Base-by-base conservation (phyloP, 805 yeast genomes). In the Candida sanyiensis region DNA sequence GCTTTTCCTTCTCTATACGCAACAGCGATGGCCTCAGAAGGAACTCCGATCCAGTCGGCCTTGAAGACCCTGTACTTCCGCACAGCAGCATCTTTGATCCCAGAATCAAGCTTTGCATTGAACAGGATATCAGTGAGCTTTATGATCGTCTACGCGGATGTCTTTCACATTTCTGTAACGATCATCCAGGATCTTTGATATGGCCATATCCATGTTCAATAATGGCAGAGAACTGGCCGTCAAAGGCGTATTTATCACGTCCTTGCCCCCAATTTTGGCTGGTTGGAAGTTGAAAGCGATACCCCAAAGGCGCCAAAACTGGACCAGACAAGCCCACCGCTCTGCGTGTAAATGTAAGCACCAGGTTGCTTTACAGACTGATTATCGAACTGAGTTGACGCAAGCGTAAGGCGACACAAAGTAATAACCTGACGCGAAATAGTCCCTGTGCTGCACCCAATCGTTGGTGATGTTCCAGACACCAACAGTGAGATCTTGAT, bases 251-350 rank as follows among this genome's bases (percentile, higher is more conserved):
- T 9, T n/a, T n/a, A 63, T 40, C 11, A 52, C 43, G 33, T 54
- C 59, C 30, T 52, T 44, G 6, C 59, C 64, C 25, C 51, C 35
- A 20, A 51, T 29, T n/a, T 33, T 43, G 2, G 58, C 59, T 20
- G 44, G 42, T 41, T 61, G 65, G 42, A 61, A 58, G 37, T 62
- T 59, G 19, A 61, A 42, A 9, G 58, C 51, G 56, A 61, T 52
- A 27, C 57, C 61, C 63, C 59, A 35, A 56, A 56, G 43, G 56
- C 53, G 5, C 55, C 42, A 44, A 54, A 62, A 3, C 67, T 64
- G 3, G 64, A 59, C 67, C 67, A 64, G 12, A 63, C 61, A 18
- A 64, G 49, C 18, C 62, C 66, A 10, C 67, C 67, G n/a, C 50
- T 35, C 22, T 52, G 55, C 20, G 54, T 53, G 41, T 52, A 64